phyloP scores from a whole-genome alignment of 768 basidiomycete species.

The Mycena belliarum region DNA sequence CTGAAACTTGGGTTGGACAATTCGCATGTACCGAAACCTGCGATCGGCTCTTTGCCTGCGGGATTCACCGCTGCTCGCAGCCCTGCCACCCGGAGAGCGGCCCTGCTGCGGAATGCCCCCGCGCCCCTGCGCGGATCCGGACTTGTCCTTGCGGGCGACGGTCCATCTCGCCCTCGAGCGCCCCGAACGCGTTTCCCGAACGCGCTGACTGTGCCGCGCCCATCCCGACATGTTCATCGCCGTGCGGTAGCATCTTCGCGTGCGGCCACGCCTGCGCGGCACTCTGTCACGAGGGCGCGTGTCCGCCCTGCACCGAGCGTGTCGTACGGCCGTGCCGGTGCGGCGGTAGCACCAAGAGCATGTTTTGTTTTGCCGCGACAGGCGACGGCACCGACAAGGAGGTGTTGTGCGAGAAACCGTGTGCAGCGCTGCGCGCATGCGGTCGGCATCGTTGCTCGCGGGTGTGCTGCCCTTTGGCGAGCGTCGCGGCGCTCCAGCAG shows the following conservation, averaged over 20 bases:
- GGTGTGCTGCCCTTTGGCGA: slow-evolving; percentile 87
- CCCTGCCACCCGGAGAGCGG: slow-evolving; percentile 77
- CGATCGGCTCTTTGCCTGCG: slow-evolving; percentile 46
- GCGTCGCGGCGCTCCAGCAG: slow-evolving; percentile 45
- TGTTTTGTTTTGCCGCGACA: slow-evolving; percentile 54
- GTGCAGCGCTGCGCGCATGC: slow-evolving; percentile 76
- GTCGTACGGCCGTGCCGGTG: slow-evolving; percentile 86
- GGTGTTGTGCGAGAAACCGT: slow-evolving; percentile 79
- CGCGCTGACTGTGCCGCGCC: slow-evolving; percentile 66
- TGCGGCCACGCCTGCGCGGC: slow-evolving; percentile 77
- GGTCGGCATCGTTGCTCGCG: slow-evolving; percentile 86
- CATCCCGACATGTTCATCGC: slow-evolving; percentile 75
- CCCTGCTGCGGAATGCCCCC: slow-evolving; percentile 63
- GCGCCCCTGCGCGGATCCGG: slow-evolving; percentile 63
- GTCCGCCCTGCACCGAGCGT: slow-evolving; percentile 74
- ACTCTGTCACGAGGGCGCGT: slow-evolving; percentile 75
- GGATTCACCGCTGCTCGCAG: slow-evolving; percentile 69
- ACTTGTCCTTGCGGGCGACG: slow-evolving; percentile 85
- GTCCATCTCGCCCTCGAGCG: slow-evolving; percentile 41
- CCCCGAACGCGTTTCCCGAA: slow-evolving; percentile 38
- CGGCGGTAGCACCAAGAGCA: slow-evolving; percentile 59
- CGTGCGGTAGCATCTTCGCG: slow-evolving; percentile 63
- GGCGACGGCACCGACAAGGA: slow-evolving; percentile 42
- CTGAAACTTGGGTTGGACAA: slow-evolving; percentile 62
- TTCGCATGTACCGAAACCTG: slow-evolving; percentile 26